Conservation (phyloP, 2,329 filamentous ascomycete species). For the Monilinia aucupariae region DNA sequence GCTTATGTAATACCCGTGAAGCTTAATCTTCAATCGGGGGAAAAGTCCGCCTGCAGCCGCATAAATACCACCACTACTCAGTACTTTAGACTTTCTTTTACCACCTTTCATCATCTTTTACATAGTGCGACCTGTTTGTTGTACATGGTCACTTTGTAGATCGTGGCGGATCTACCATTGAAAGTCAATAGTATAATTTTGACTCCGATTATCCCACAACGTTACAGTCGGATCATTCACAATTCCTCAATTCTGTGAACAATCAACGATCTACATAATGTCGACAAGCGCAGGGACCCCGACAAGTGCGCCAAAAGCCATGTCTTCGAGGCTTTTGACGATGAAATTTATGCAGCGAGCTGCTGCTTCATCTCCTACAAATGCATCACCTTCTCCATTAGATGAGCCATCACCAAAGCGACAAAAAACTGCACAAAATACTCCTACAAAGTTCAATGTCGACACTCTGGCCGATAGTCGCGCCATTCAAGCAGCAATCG, state of each 20-base stretch:
- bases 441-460: slow-evolving; percentile 37
- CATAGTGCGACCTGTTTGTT: not conserved
- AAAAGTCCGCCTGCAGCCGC: slow-evolving; percentile 10
- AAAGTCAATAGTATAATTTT: not conserved
- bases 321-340: slow-evolving; percentile 82
- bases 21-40: slow-evolving; percentile 10
- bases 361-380: slow-evolving; percentile 52
- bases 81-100: slow-evolving; percentile 5
- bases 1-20: slow-evolving; percentile 13
- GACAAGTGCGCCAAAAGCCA: slow-evolving; percentile 52
- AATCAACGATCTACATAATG: slow-evolving; percentile 25
- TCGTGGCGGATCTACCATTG: not conserved
- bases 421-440: slow-evolving; percentile 44
- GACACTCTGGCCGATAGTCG: slow-evolving; percentile 50
- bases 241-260: not conserved
- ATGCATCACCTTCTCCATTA: slow-evolving; percentile 40
- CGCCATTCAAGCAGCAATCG: slow-evolving; percentile 57
- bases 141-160: not conserved
- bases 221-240: not conserved
- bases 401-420: slow-evolving; percentile 57
- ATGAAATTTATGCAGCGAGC: slow-evolving; percentile 99
- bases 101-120: not conserved
- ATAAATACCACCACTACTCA: not conserved
- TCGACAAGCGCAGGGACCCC: slow-evolving; percentile 25
- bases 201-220: not conserved